Evolutionary conservation across 306 rosid species (phyloP).

Genomic region (Hippophae rhamnoides): DNA sequence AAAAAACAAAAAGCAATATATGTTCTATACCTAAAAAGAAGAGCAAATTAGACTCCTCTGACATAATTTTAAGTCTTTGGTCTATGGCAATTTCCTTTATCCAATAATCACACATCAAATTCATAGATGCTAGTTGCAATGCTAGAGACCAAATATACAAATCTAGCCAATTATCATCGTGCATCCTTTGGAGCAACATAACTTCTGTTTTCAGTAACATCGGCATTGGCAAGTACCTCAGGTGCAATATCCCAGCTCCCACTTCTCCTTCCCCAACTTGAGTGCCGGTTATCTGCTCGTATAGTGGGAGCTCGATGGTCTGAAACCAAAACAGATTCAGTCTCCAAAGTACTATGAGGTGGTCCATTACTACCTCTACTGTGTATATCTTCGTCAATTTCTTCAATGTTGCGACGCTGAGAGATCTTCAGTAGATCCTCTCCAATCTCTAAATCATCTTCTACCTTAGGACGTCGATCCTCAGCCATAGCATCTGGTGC

Average conservation of each 20-base stretch:
- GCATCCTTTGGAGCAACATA: slow-evolving; percentile 43
- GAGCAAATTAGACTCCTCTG: slow-evolving; percentile 22
- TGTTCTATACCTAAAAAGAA: slow-evolving; percentile 21
- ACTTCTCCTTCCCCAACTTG: slow-evolving; percentile 76
- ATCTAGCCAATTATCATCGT: slow-evolving; percentile 31
- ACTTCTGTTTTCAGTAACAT: slow-evolving; percentile 65
- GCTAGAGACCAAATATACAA: slow-evolving; percentile 25
- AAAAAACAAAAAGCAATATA: slow-evolving; percentile 8
- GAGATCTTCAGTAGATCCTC: slow-evolving; percentile 89
- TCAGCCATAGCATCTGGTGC: slow-evolving; percentile 44
- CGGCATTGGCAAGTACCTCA: slow-evolving; percentile 48
- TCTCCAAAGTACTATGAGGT: slow-evolving; percentile 46
- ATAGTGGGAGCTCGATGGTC: slow-evolving; percentile 77
- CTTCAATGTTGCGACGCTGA: slow-evolving; percentile 76
- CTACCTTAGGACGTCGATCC: slow-evolving; percentile 80
- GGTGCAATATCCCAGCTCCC: slow-evolving; percentile 76
- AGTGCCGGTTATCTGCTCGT: slow-evolving; percentile 56
- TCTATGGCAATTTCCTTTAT: slow-evolving; percentile 18
- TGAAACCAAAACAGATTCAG: slow-evolving; percentile 56
- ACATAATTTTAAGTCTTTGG: slow-evolving; percentile 23
- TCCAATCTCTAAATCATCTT: slow-evolving; percentile 78
- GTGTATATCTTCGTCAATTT: slow-evolving; percentile 56
- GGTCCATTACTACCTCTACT: slow-evolving; percentile 65
- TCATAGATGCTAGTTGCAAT: slow-evolving; percentile 5
- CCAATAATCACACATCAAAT: slow-evolving; percentile 19